Conservation (phyloP, 1,139 yeast genomes). For the Magnusiomyces fungicola region DNA sequence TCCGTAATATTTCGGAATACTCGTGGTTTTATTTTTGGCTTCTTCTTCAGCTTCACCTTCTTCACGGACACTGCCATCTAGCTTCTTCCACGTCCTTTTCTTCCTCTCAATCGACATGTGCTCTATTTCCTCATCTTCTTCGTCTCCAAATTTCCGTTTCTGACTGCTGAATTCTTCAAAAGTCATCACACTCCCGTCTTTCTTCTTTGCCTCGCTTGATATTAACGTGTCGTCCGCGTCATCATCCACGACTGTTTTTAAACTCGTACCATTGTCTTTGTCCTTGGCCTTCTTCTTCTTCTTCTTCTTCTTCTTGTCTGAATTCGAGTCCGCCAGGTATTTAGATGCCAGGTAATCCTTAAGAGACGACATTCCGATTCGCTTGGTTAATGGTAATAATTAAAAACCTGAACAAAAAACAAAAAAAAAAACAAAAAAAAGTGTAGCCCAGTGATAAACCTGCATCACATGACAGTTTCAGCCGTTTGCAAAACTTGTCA, state of each 20-base stretch:
- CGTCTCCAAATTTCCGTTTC: slow-evolving; percentile 18
- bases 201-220: slow-evolving; percentile 12
- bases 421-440: too few relatives aligned
- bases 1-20: slow-evolving; percentile 28
- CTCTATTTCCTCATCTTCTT: slow-evolving; percentile 14
- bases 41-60: background rate
- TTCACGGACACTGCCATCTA: slow-evolving; percentile 16
- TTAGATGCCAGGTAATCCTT: slow-evolving; percentile 48
- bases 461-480: too few relatives aligned
- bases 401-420: too few relatives aligned
- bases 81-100: slow-evolving; percentile 28
- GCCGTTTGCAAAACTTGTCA: too few relatives aligned
- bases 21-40: background rate
- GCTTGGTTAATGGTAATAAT: too few relatives aligned
- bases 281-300: too few relatives aligned
- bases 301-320: slow-evolving; percentile 28
- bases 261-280: too few relatives aligned
- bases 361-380: slow-evolving; percentile 36
- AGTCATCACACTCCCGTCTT: slow-evolving; percentile 1
- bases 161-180: slow-evolving; percentile 11
- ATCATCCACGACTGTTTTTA: slow-evolving; percentile 24
- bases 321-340: slow-evolving; percentile 31
- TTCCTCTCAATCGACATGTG: slow-evolving; percentile 21
- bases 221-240: slow-evolving; percentile 20
- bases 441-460: too few relatives aligned